These are phyloP conservation scores for Ogataea ramenticola DNA, from an alignment of 805 yeast species.

Conservation along the genomic window DNA sequence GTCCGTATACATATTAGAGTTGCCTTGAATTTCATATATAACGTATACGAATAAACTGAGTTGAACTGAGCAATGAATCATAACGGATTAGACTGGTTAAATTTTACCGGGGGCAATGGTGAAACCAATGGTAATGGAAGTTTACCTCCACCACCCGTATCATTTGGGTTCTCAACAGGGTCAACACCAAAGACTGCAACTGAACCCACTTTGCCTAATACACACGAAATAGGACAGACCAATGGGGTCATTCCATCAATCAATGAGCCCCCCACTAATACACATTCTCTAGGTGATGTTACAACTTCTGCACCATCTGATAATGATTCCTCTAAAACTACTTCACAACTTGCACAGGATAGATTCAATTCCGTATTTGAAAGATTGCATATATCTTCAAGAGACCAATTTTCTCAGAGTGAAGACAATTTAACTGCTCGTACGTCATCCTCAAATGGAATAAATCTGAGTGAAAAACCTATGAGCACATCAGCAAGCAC, in stretches of 20 bases:
- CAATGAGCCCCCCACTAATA: not conserved
- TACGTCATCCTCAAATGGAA: not conserved
- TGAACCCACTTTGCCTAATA: too few relatives aligned
- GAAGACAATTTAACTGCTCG: conserved; percentile 8
- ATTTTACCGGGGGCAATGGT: conserved; percentile 10
- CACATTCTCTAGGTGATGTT: not conserved
- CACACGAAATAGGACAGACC: too few relatives aligned
- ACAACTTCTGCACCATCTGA: not conserved
- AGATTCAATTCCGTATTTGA: conserved; percentile 16
- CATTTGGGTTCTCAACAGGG: conserved; percentile 36
- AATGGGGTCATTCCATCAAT: not conserved
- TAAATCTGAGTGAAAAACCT: not conserved
- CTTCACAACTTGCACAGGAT: conserved; percentile 6
- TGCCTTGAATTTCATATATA: too few relatives aligned
- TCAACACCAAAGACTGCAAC: too few relatives aligned
- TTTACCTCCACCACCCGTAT: conserved; percentile 41
- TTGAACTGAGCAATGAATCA: not conserved
- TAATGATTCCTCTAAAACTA: not conserved
- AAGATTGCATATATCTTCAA: conserved; percentile 10
- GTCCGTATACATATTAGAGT: too few relatives aligned
- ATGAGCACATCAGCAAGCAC: conserved; percentile 13
- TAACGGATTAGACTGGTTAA: conserved; percentile 16
- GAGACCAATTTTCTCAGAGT: conserved; percentile 11
- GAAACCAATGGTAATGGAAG: not conserved
- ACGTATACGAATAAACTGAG: too few relatives aligned